Base-by-base conservation (phyloP, 129 eudicot species). In the Chrysanthemum makinoi region DNA sequence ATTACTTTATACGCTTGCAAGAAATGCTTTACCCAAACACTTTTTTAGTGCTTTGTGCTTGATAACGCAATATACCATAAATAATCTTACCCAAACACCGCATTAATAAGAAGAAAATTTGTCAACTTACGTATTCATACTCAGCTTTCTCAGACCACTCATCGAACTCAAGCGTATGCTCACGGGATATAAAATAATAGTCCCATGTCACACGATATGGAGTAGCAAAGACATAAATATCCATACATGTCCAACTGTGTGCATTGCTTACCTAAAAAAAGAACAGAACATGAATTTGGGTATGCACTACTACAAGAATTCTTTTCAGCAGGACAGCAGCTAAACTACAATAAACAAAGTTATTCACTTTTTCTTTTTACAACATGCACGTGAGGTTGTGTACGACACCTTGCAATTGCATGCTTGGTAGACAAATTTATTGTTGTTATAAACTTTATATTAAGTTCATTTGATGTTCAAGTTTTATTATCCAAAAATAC, bases 161-260 rank as follows among this genome's bases (percentile, higher is more conserved):
- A 30, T 86, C 79, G 73, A 95, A 82, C 58, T 90, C 97, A 10
- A 95, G 82, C 11, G 94, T 95, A 76, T 95, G 99, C 56, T 86
- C 90, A 63, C 99, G 97, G 20, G 95, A 81, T 62, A 84, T 1
- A 66, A 88, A 78, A 62, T 90, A 95, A 61, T 90, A 90, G 70
- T 95, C 99, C 97, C 97, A 90, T 22, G 96, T 90, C 68, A 88
- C 99, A 72, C 99, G 99, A 76, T 82, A 95, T 62, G 99, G 99
- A 51, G 99, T 95, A 56, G 99, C 99, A 73, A 95, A 90, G 51
- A 95, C 69, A 61, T 95, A 95, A 72, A 95, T 77, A 81, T 95
- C 97, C 96, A 95, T 95, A 78, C 99, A 95, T 51, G 97, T 95
- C 95, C 91, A 95, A 71, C 97, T 95, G 72, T 90, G 99, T 54